A percentile compares a stretch with the other conserved stretches of the same genome.
Evolutionary conservation across 305 asterid species (phyloP).

Genomic region (Stenogyne calaminthoides): DNA sequence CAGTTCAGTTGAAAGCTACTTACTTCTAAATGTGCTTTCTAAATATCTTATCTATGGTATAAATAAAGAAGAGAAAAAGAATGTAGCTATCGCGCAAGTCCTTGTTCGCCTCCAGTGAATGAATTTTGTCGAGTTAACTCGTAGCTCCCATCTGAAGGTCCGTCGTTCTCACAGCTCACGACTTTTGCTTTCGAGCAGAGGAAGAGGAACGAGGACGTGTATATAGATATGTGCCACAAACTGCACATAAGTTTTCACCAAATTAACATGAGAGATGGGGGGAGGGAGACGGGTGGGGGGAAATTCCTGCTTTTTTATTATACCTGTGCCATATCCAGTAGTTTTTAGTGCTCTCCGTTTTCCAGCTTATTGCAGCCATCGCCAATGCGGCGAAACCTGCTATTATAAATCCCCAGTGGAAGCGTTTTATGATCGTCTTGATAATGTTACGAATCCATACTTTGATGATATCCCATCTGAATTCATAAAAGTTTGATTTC

Average conservation of each 20-base stretch:
- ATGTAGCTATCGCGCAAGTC: constrained; percentile 40
- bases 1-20: constrained; percentile 4
- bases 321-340: constrained; percentile 99
- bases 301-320: background rate
- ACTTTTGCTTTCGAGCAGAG: constrained; percentile 79
- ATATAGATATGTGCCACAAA: constrained; percentile 80
- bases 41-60: constrained; percentile 16
- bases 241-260: constrained; percentile 52
- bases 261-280: constrained; percentile 15
- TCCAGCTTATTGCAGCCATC: constrained; percentile 91
- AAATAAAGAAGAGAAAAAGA: constrained; percentile 16
- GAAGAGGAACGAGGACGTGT: constrained; percentile 87
- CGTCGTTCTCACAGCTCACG: constrained; percentile 46
- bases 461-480: constrained; percentile 70
- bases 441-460: constrained; percentile 53
- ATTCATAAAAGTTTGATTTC: constrained; percentile 15
- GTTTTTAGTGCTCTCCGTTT: constrained; percentile 64
- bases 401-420: constrained; percentile 73
- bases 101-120: constrained; percentile 39
- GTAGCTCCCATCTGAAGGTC: constrained; percentile 50
- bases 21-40: constrained; percentile 20
- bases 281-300: constrained; percentile 16
- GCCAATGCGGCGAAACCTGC: constrained; percentile 71
- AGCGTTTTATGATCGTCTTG: constrained; percentile 61
- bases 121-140: constrained; percentile 77